Evolutionary conservation across 202 grass and related monocot species (phyloP).

Genomic region (Schoenoplectus triqueter): DNA sequence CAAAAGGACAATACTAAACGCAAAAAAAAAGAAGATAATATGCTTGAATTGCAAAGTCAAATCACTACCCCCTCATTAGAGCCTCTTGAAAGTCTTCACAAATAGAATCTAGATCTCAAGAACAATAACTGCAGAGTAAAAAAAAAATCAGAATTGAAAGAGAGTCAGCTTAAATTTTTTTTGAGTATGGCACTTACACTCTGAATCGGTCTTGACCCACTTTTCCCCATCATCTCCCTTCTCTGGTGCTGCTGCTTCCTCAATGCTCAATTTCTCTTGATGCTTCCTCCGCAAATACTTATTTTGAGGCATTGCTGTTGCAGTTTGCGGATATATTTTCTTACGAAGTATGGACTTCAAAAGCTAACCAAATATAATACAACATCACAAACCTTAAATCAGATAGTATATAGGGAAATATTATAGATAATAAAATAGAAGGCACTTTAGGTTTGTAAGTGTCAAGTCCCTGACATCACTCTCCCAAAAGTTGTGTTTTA

Average conservation of each 20-base stretch:
- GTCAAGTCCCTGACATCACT: too few relatives aligned
- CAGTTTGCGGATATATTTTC: constrained; percentile 76
- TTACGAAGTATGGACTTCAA: constrained; percentile 78
- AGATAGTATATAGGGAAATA: neutral
- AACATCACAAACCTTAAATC: neutral
- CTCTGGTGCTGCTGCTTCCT: constrained; percentile 47
- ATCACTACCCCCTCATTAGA: neutral
- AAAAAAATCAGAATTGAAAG: constrained; percentile 24
- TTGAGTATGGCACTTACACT: constrained; percentile 59
- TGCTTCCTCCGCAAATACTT: constrained; percentile 56
- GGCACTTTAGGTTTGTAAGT: neutral
- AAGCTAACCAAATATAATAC: constrained; percentile 36
- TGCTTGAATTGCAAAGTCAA: too few relatives aligned
- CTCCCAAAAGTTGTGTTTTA: neutral
- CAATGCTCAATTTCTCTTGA: constrained; percentile 49
- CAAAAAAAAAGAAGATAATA: too few relatives aligned
- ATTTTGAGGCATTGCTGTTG: constrained; percentile 38
- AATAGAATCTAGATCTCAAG: constrained; percentile 65
- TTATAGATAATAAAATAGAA: constrained; percentile 14
- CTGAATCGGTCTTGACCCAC: constrained; percentile 95
- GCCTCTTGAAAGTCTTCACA: constrained; percentile 14
- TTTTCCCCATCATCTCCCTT: constrained; percentile 58
- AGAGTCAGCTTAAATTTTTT: neutral
- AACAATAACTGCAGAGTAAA: constrained; percentile 64
- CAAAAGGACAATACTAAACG: neutral